These are phyloP conservation scores for Celoporthe dispersa DNA, from an alignment of 2,329 filamentous ascomycete genomes.

Conservation along the genomic window DNA sequence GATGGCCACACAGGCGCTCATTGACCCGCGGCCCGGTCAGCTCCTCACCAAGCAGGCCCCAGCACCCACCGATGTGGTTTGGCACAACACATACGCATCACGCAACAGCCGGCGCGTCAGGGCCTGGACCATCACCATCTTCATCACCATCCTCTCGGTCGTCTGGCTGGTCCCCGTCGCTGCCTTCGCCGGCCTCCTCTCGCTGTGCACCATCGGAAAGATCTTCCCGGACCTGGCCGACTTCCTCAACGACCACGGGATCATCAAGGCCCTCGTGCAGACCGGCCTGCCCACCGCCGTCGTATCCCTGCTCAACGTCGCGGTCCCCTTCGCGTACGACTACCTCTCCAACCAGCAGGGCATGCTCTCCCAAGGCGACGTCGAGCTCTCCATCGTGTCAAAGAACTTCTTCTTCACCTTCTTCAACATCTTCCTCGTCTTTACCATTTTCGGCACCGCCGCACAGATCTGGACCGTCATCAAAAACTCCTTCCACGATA, in stretches of 20 bases:
- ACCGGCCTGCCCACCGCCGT: slow-evolving; percentile 86
- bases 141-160: slow-evolving; percentile 82
- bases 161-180: slow-evolving; percentile 87
- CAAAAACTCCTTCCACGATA: slow-evolving; percentile 76
- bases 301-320: slow-evolving; percentile 84
- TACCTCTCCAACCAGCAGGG: slow-evolving; percentile 90
- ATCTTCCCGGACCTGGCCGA: slow-evolving; percentile 73
- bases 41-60: slow-evolving; percentile 86
- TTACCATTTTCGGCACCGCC: slow-evolving; percentile 85
- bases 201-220: slow-evolving; percentile 77
- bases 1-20: slow-evolving; percentile 93
- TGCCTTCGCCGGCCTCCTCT: slow-evolving; percentile 77
- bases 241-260: slow-evolving; percentile 68
- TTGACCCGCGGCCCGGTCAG: slow-evolving; percentile 86
- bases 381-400: slow-evolving; percentile 92
- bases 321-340: slow-evolving; percentile 93
- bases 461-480: slow-evolving; percentile 75
- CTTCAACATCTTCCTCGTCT: slow-evolving; percentile 97
- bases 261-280: slow-evolving; percentile 77
- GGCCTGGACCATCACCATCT: slow-evolving; percentile 81
- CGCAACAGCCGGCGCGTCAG: slow-evolving; percentile 74
- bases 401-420: slow-evolving; percentile 99
- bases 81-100: slow-evolving; percentile 88
- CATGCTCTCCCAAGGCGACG: slow-evolving; percentile 91
- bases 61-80: slow-evolving; percentile 89